These are phyloP conservation scores for Aureoboletus auriporus DNA, from an alignment of 768 basidiomycete species.

Conservation along the genomic window DNA sequence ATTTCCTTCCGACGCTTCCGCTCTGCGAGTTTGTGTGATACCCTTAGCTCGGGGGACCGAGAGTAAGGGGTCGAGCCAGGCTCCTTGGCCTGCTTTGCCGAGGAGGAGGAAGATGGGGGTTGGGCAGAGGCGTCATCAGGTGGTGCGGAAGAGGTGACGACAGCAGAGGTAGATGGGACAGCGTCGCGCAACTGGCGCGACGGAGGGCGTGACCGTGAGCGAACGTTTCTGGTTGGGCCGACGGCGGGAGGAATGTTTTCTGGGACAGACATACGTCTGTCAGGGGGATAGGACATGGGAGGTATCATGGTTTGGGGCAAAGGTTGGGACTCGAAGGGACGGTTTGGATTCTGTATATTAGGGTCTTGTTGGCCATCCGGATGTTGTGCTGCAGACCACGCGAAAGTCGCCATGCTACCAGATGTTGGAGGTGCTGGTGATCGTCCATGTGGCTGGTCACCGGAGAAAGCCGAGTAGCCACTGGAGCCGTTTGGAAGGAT, in stretches of 20 bases:
- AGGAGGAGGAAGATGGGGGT: slow-evolving; percentile 32
- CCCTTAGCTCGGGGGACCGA: slow-evolving; percentile 88
- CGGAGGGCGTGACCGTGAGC: slow-evolving; percentile 68
- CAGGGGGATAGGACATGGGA: slow-evolving; percentile 52
- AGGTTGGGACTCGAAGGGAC: slow-evolving; percentile 49
- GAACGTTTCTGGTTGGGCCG: slow-evolving; percentile 49
- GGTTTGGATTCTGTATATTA: slow-evolving; percentile 37
- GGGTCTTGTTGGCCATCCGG: slow-evolving; percentile 44
- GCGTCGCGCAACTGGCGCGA: slow-evolving; percentile 52
- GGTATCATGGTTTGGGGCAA: slow-evolving; percentile 50
- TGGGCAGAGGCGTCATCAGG: slow-evolving; percentile 41
- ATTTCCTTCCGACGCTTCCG: slow-evolving; percentile 97
- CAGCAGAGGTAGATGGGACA: slow-evolving; percentile 37
- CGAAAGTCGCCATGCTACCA: slow-evolving; percentile 62
- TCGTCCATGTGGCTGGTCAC: slow-evolving; percentile 62
- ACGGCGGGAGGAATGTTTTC: slow-evolving; percentile 46
- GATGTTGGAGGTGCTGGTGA: slow-evolving; percentile 54
- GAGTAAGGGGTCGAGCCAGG: slow-evolving; percentile 78
- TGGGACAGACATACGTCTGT: slow-evolving; percentile 77
- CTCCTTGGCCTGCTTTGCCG: slow-evolving; percentile 42
- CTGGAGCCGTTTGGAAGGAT: slow-evolving; percentile 61
- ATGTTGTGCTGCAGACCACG: slow-evolving; percentile 59
- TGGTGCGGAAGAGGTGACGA: slow-evolving; percentile 32
- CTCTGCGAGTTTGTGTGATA: slow-evolving; percentile 97
- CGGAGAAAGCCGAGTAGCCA: slow-evolving; percentile 54